These are phyloP conservation scores for Neurospora sp. DNA, from an alignment of 495 filamentous ascomycete genomes.

Conservation along the genomic window DNA sequence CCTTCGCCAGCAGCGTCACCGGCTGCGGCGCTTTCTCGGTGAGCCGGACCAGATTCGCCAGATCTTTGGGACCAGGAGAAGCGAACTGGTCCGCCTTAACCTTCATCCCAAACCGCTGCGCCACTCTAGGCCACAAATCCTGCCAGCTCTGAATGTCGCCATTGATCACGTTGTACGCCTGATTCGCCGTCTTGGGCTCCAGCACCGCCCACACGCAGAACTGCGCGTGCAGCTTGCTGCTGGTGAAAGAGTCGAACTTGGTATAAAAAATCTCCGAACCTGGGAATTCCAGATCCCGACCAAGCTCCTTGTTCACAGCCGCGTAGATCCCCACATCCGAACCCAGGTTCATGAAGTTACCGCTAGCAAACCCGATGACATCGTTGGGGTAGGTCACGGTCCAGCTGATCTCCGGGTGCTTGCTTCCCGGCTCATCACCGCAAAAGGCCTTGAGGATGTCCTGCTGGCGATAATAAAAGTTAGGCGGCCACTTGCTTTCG, in stretches of 20 bases:
- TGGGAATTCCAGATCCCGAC: constrained; percentile 36
- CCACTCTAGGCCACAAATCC: constrained; percentile 45
- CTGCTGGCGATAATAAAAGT: constrained; percentile 41
- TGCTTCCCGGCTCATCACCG: constrained; percentile 6
- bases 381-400: constrained; percentile 46
- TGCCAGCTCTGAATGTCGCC: constrained; percentile 46
- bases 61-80: constrained; percentile 1
- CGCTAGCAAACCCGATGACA: constrained; percentile 36
- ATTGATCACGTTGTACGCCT: constrained; percentile 49
- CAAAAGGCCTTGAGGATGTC: constrained; percentile 27
- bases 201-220: constrained; percentile 46
- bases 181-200: constrained; percentile 31
- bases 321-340: constrained; percentile 41
- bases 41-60: constrained; percentile 14
- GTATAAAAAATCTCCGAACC: constrained; percentile 39
- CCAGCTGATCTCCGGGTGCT: constrained; percentile 26
- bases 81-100: constrained; percentile 39
- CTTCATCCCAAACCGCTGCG: constrained; percentile 32
- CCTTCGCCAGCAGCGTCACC: constrained; percentile 27
- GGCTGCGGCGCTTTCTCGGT: constrained; percentile 26
- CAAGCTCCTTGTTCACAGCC: constrained; percentile 38
- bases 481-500: constrained; percentile 25
- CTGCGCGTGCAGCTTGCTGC: constrained; percentile 36
- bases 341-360: constrained; percentile 50
- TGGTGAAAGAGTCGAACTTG: constrained; percentile 42